Conservation (phyloP, 441 rosid species). For the Populus hybrid region DNA sequence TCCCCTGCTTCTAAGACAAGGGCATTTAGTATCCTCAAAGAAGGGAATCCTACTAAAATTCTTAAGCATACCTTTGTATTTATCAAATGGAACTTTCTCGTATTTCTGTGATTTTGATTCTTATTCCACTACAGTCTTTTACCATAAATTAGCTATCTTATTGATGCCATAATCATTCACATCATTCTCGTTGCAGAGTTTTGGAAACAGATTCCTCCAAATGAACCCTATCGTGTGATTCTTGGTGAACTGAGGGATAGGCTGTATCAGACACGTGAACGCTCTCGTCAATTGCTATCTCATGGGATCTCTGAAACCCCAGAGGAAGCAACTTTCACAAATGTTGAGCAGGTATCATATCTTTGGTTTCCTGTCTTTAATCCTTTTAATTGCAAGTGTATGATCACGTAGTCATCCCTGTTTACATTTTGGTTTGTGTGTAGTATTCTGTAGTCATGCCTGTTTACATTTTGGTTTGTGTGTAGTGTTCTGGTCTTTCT, state of each 20-base stretch:
- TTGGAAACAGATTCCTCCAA: slow-evolving; percentile 83
- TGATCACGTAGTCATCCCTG: background rate
- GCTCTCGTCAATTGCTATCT: slow-evolving; percentile 69
- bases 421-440: background rate
- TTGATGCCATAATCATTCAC: background rate
- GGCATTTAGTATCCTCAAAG: background rate
- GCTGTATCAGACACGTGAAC: slow-evolving; percentile 82
- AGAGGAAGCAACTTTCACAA: slow-evolving; percentile 70
- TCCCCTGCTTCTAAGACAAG: too few relatives aligned
- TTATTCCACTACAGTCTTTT: background rate
- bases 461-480: background rate
- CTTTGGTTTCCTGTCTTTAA: background rate
- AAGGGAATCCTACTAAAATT: background rate
- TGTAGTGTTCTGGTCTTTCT: background rate
- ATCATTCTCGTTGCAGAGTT: slow-evolving; percentile 46
- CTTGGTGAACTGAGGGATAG: slow-evolving; percentile 89
- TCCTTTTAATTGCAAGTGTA: background rate
- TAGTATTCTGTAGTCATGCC: background rate
- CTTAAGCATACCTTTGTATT: background rate
- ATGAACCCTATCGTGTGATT: slow-evolving; percentile 92
- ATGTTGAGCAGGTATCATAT: slow-evolving; percentile 67
- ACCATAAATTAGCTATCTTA: background rate
- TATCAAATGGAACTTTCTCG: background rate
- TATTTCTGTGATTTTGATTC: background rate
- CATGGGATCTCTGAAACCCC: slow-evolving; percentile 75